phyloP scores from a whole-genome alignment of 2,329 filamentous ascomycete genomes.

The Colletotrichum cereale region DNA sequence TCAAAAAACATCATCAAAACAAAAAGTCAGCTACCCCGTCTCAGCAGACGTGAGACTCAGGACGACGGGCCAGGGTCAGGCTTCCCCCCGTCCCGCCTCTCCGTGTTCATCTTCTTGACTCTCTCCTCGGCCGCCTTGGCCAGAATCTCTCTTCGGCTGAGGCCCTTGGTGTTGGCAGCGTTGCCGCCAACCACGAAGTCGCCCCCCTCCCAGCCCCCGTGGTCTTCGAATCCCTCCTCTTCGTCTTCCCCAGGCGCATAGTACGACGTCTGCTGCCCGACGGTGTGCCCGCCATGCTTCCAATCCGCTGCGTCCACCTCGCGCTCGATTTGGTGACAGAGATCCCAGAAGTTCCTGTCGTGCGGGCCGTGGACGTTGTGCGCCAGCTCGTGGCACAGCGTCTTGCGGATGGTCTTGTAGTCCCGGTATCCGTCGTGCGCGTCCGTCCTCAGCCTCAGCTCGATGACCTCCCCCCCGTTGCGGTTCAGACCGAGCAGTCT shows the following conservation, averaged over 20 bases:
- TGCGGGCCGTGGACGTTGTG: conserved; percentile 92
- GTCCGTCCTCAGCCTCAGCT: conserved; percentile 91
- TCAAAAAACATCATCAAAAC: neutral
- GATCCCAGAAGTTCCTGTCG: conserved; percentile 88
- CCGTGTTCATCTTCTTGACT: conserved; percentile 58
- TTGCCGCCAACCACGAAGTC: conserved; percentile 79
- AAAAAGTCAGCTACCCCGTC: neutral
- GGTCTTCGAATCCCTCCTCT: conserved; percentile 71
- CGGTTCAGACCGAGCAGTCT: conserved; percentile 88
- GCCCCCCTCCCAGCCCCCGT: conserved; percentile 83
- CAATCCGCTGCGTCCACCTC: conserved; percentile 88
- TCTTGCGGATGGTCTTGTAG: conserved; percentile 91
- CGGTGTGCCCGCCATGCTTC: conserved; percentile 74
- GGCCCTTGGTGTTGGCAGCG: conserved; percentile 58
- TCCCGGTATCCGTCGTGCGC: conserved; percentile 94
- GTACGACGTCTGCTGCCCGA: conserved; percentile 75
- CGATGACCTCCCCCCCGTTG: conserved; percentile 90
- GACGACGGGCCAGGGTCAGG: conserved; percentile 36
- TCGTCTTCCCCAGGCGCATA: conserved; percentile 64
- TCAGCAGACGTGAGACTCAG: neutral
- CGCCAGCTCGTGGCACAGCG: conserved; percentile 93
- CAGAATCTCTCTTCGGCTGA: conserved; percentile 80
- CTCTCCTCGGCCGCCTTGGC: conserved; percentile 80
- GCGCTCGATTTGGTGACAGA: conserved; percentile 87
- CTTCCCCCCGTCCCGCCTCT: conserved; percentile 43